Percentiles rank a stretch among this genome's conserved stretches.
Conservation (phyloP, 2,329 filamentous ascomycete species). For the Talaromyces marneffei region DNA sequence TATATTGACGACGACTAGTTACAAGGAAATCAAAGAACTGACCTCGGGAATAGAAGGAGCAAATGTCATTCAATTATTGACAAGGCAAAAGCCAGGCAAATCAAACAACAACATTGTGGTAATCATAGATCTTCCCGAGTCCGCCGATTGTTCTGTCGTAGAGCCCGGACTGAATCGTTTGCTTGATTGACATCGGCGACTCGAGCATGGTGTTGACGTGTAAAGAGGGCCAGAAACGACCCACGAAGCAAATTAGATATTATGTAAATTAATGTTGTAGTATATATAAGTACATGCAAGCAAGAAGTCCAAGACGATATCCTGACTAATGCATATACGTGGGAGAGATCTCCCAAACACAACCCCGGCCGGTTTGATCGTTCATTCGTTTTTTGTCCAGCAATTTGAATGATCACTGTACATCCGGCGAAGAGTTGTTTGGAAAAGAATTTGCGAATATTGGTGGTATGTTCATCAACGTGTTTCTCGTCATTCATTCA, state of each 20-base stretch:
- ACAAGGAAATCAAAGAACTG: background rate
- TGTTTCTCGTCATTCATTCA: background rate
- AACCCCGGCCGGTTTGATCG: background rate
- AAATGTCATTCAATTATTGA: background rate
- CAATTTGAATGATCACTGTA: background rate
- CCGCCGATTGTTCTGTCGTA: background rate
- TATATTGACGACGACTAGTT: background rate
- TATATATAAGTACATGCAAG: background rate
- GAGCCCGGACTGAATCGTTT: background rate
- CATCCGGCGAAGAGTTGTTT: background rate
- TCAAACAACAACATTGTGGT: background rate
- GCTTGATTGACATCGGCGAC: background rate
- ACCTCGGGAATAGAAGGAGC: background rate
- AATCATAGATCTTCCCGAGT: background rate
- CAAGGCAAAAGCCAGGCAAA: background rate
- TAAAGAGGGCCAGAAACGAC: background rate
- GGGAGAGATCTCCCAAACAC: background rate
- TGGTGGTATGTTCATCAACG: background rate
- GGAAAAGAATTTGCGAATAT: background rate
- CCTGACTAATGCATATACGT: background rate
- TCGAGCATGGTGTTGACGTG: background rate
- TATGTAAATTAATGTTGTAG: background rate
- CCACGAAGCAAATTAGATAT: background rate
- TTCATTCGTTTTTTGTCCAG: background rate
- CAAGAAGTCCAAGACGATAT: background rate